Base-by-base conservation (phyloP, 768 basidiomycete species). In the Pleurotus ostreatus region DNA sequence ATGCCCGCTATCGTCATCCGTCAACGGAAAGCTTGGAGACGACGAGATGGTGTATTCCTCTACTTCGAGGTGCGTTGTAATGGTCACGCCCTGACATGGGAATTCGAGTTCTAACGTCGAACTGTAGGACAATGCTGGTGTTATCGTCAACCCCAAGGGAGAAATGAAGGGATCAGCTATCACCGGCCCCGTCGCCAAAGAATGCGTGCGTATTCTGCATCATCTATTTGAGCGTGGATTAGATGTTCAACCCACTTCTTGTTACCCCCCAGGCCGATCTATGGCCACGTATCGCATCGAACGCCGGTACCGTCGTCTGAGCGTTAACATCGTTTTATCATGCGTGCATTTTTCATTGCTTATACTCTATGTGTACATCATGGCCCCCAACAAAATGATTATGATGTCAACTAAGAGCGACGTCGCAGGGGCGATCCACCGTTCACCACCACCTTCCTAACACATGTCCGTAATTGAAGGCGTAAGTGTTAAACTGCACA, bases 141-240 rank as follows among this genome's bases (percentile, higher is more conserved):
- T 96, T 55, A 96, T 96, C 60, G 94, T 98, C 66, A 98, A 97
- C 80, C 89, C 92, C 68, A 98, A 98, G 83, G 96, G 96, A 66
- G 97, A 99, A 80, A 99, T 99, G 97, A 99, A 99, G 82, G 96
- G 96, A 49, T 95, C 92, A 52, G 92, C 92, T 59, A 96, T 97
- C 70, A 92, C 94, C 37, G 94, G 94, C 56, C 94, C 94, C 40
- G 92, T 99, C 60, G 97, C 96, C 78, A 99, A 98, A 85, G 96
- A 98, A 92, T 98, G 97, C 70, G 92, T 94, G 71, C 41, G 92
- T 86, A 43, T 6, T 30, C 7, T 2, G 11, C 5, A 37, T 25
- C 23, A 25, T 25, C 23, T 25, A 25, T 25, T 25, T 25, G 23
- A 25, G 26, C 59, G 15, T 41, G 30, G 48, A 30, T 26, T 48